Base-by-base conservation (phyloP, 108 stramenopile species). In the Mediolabrus comicus region DNA sequence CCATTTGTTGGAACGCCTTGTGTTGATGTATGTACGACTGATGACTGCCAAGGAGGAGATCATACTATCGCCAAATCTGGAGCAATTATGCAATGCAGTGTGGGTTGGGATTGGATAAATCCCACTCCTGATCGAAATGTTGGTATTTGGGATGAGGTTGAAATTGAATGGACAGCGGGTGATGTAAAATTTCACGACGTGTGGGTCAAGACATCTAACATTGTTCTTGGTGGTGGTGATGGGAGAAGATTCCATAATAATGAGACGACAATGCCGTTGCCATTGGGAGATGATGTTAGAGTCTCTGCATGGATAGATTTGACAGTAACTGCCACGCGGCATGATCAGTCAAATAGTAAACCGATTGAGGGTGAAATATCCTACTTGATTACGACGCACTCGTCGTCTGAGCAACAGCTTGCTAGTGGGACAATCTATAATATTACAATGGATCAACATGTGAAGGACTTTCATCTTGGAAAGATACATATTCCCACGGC, bases 41-140 rank as follows among this genome's bases (percentile, higher is more conserved):
- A 16, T 2, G 46, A 71, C 27, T 70, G 74, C 26, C 83, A 84
- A 61, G 85, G 85, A 25, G 85, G 83, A 7, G 72, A 83, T 57
- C 85, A 86, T 65, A 35, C 64, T 34, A 17, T 86, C 3, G 83
- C 85, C 11, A 32, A 78, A 57, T 68, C 83, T 29, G 81, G 78
- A 10, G 65, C 78, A 3, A 75, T 78, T 32, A 62, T 74, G 53
- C 86, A 87, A 65, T 87, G 73, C 39, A 65, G 62, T 19, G 68
- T 51, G 1, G 86, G 86, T 8, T 87, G 83, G 83, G 83, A 87
- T 76, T 86, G 85, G 85, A 75, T 78, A 29, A 73, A 68, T 19
- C 49, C 66, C 12, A 77, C 69, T 11, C 85, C 85, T 1, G 46
- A 49, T 49, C 46, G 46, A 22, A 49, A 49, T 49, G 78, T 80